Evolutionary conservation across 2,329 filamentous ascomycete genomes (phyloP).

Genomic region (Parastagonospora avenae): DNA sequence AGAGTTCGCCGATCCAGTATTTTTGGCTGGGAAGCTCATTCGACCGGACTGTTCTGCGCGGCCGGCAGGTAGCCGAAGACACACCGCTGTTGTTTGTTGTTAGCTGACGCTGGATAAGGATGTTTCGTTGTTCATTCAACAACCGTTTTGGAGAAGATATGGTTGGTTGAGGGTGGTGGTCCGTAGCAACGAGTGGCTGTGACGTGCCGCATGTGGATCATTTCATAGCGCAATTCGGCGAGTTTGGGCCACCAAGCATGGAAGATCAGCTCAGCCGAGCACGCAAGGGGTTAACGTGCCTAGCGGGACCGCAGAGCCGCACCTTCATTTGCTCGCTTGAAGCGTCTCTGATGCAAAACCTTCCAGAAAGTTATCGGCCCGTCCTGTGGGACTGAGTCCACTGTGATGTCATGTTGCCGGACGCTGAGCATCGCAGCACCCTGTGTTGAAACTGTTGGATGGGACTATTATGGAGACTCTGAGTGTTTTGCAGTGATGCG

Average conservation of each 20-base stretch:
- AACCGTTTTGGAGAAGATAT: slow-evolving; percentile 12
- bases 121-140: neutral
- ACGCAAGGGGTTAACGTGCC: slow-evolving; percentile 9
- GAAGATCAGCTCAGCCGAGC: neutral
- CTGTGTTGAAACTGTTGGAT: slow-evolving; percentile 40
- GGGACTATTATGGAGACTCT: slow-evolving; percentile 27
- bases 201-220: slow-evolving; percentile 22
- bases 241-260: slow-evolving; percentile 9
- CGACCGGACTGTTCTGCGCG: slow-evolving; percentile 23
- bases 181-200: slow-evolving; percentile 12
- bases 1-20: slow-evolving; percentile 22
- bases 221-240: slow-evolving; percentile 24
- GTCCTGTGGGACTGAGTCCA: slow-evolving; percentile 31
- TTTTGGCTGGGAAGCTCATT: slow-evolving; percentile 24
- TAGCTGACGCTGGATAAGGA: slow-evolving; percentile 5
- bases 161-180: slow-evolving; percentile 3
- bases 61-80: slow-evolving; percentile 25
- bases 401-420: slow-evolving; percentile 33
- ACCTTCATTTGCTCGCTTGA: slow-evolving; percentile 1
- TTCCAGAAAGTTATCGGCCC: slow-evolving; percentile 17
- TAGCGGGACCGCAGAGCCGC: slow-evolving; percentile 15
- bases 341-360: slow-evolving; percentile 6
- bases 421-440: slow-evolving; percentile 12
- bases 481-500: slow-evolving; percentile 18
- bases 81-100: slow-evolving; percentile 20